phyloP scores from a whole-genome alignment of 192 early-diverging fungal species.

The Coemansia sp. region DNA sequence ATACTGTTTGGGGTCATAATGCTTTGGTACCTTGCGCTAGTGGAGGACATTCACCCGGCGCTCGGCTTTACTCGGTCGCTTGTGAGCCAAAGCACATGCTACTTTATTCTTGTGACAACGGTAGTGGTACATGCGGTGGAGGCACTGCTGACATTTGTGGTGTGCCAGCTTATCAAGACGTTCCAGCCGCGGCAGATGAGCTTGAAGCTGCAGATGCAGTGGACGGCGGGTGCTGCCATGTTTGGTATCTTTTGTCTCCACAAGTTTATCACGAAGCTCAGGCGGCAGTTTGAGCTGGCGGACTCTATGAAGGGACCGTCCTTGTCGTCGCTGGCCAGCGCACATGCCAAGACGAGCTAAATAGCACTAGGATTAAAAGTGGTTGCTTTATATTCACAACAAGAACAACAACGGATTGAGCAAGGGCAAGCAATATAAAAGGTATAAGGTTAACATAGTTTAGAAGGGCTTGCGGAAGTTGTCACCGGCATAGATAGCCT shows the following conservation, averaged over 20 bases:
- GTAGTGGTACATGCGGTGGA: conserved; percentile 20
- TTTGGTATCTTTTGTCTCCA: conserved; percentile 40
- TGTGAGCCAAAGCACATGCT: conserved; percentile 18
- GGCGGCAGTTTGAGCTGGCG: conserved; percentile 34
- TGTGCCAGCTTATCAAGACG: conserved; percentile 43
- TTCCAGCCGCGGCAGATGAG: conserved; percentile 50
- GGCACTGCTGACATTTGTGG: conserved; percentile 14
- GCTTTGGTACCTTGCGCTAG: conserved; percentile 16
- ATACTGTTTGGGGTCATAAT: conserved; percentile 7
- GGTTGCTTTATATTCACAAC: conserved; percentile 2
- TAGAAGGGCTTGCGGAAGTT: conserved; percentile 79
- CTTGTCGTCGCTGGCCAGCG: background rate
- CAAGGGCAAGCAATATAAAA: background rate
- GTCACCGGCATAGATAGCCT: conserved; percentile 91
- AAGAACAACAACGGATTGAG: background rate
- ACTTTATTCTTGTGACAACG: conserved; percentile 25
- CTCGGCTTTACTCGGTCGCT: conserved; percentile 14
- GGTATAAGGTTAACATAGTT: background rate
- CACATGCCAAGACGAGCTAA: background rate
- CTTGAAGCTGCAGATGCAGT: conserved; percentile 31
- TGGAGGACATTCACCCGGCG: conserved; percentile 13
- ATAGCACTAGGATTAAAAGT: background rate
- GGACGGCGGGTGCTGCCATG: conserved; percentile 35
- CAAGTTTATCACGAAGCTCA: conserved; percentile 17
- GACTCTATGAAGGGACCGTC: conserved; percentile 16